Base-by-base conservation (phyloP, 352 stramenopile genomes). In the Pythium sp. region DNA sequence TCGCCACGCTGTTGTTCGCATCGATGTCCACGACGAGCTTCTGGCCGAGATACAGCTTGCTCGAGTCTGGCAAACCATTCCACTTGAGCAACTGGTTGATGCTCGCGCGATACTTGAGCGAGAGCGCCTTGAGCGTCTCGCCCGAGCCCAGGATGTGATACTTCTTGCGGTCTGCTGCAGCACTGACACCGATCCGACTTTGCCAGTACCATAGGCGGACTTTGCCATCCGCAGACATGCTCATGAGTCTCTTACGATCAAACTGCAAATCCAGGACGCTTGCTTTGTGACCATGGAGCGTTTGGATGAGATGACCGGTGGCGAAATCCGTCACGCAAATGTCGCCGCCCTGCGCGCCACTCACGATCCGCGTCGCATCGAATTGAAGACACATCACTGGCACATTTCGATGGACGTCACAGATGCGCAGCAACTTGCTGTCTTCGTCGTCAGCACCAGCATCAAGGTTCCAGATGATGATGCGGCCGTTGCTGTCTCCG, bases 241-340 rank as follows among this genome's bases (percentile, higher is more conserved):
- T 93, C 24, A 93, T 58, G 32, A 93, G 68, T 0, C 82, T 67
- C 43, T 79, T 89, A 7, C 81, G 82, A 67, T 94, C 86, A 38
- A 93, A 90, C 61, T 94, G 84, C 14, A 93, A 61, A 60, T 94
- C 86, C 8, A 93, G 58, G 1, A 94, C 58, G 12, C 60, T 77
- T 0, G 74, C 57, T 38, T 67, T 54, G 58, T 93, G 82, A 1
- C 79, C 83, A 11, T 78, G 66, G 4, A 94, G 73, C 5, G 84
- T 92, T 58, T 94, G 84, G 7, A 92, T 63, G 6, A 92, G 67
- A 43, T 87, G 77, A 12, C 84, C 81, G 0, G 83, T 92, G 22
- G 86, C 83, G 57, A 94, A 91, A 65, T 94, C 84, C 5, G 79
- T 87, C 20, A 94, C 79, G 36, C 80, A 92, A 43, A 94, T 87